These are phyloP conservation scores for Rosa persica DNA, from an alignment of 306 rosid species.

Conservation along the genomic window DNA sequence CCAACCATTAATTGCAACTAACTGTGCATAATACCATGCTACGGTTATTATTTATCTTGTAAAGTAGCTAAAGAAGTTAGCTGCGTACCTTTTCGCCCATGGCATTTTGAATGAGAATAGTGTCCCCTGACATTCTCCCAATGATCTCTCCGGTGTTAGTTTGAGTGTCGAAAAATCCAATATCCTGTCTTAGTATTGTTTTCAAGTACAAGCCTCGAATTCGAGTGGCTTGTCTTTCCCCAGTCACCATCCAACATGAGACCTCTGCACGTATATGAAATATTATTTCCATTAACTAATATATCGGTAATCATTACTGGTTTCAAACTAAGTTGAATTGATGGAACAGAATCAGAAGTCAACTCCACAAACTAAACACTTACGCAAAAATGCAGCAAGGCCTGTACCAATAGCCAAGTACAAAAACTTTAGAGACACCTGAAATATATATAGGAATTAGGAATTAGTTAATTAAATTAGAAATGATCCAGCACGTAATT, in stretches of 20 bases:
- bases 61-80: no score
- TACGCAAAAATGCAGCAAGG: slow-evolving; percentile 72
- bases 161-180: slow-evolving; percentile 81
- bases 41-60: neutral
- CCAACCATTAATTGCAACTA: no score
- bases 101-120: slow-evolving; percentile 87
- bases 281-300: neutral
- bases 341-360: neutral
- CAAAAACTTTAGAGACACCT: slow-evolving; percentile 60
- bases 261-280: slow-evolving; percentile 50
- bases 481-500: no score
- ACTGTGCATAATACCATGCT: neutral
- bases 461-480: neutral
- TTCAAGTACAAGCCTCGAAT: slow-evolving; percentile 78
- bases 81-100: slow-evolving; percentile 80
- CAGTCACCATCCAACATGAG: slow-evolving; percentile 86
- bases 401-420: slow-evolving; percentile 70
- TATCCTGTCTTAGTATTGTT: slow-evolving; percentile 76
- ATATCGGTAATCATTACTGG: neutral
- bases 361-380: slow-evolving; percentile 23
- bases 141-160: slow-evolving; percentile 79
- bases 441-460: slow-evolving; percentile 12
- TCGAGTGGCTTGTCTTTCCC: slow-evolving; percentile 83
- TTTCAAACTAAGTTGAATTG: neutral
- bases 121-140: slow-evolving; percentile 94